Evolutionary conservation across 805 yeast species (phyloP), one percentile per base, ranked within the genome.

Genomic region (Yarrowia sp.): DNA sequence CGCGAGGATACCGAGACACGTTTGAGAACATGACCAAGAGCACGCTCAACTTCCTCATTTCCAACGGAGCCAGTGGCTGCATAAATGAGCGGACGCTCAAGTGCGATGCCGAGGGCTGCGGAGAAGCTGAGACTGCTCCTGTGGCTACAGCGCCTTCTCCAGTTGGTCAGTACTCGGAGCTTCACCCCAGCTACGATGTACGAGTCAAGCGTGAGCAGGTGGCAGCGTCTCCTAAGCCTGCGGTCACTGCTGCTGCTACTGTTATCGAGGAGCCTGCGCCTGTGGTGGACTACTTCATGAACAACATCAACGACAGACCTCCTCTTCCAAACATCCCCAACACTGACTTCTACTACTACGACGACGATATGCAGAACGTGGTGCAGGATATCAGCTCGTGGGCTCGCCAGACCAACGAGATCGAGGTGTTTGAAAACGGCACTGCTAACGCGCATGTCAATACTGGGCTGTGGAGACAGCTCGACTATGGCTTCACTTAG

Each of bases 11-110:
- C 68, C 76, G 89, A 69, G 88, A 85, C 67, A 83, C 87, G 1
- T 85, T 85, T 72, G 90, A 85, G 68, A 84, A 53, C 84, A 85
- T 66, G 72, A 84, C 66, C 81, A 82, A 62, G 82, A 84, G 62
- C 63, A 74, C 32, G 9, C 51, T 58, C 39, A 41, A 58, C 35
- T 42, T 58, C 32, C 33, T 58, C 55, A 44, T 58, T 32, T 58
- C 62, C 39, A 41, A 58, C 33, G 42, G 33, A 4, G 53, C 51
- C 33, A 41, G 32, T 31, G 51, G 58, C 4, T 51, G 58, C 29
- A 33, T 51, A 10, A 51, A 33, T 38, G 58, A 51, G 31, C 18
- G 36, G n/a, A 18, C 13, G 6, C 6, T 19, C 19, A 51, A 51
- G 31, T 51, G 58, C 9, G 58, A 21, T 7, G 41, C n/a, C 6